phyloP scores from a whole-genome alignment of 768 basidiomycete genomes.

The Boletus rubroflammeus region DNA sequence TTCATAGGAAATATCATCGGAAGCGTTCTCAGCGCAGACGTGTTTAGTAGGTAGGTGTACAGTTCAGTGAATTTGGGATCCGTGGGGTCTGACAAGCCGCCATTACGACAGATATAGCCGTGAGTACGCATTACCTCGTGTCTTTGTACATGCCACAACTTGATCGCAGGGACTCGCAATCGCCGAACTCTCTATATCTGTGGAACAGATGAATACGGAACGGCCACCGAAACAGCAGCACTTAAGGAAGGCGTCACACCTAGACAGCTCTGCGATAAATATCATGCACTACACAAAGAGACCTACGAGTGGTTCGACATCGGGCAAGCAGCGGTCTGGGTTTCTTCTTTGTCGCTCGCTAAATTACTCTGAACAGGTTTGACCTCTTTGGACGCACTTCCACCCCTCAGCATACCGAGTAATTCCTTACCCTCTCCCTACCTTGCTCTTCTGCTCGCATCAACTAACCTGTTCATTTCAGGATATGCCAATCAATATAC shows the following conservation, averaged over 20 bases:
- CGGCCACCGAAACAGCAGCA: conserved; percentile 97
- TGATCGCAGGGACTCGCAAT: conserved; percentile 60
- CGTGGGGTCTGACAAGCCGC: not conserved
- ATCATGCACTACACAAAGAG: conserved; percentile 81
- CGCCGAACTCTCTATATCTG: conserved; percentile 90
- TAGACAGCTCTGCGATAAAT: conserved; percentile 83
- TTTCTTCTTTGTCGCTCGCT: not conserved
- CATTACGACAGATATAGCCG: conserved; percentile 51
- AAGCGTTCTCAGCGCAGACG: conserved; percentile 94
- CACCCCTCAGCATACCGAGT: conserved; percentile 87
- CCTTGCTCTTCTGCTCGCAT: not conserved
- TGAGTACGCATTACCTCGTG: conserved; percentile 32
- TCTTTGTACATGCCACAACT: not conserved
- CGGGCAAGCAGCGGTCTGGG: conserved; percentile 45
- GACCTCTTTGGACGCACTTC: conserved; percentile 97
- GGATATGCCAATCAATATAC: conserved; percentile 91
- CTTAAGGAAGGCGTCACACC: conserved; percentile 82
- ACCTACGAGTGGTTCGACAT: conserved; percentile 99
- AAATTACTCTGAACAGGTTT: conserved; percentile 49
- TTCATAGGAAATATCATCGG: conserved; percentile 82
- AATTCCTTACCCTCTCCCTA: conserved; percentile 17
- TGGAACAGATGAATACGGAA: conserved; percentile 99
- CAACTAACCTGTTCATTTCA: conserved; percentile 26
- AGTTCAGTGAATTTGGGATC: not conserved
- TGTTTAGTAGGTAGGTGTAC: conserved; percentile 79